Percentiles rank a stretch among this genome's conserved stretches.
Conservation (phyloP, 2,329 filamentous ascomycete species). For the Diaporthe ampelina region DNA sequence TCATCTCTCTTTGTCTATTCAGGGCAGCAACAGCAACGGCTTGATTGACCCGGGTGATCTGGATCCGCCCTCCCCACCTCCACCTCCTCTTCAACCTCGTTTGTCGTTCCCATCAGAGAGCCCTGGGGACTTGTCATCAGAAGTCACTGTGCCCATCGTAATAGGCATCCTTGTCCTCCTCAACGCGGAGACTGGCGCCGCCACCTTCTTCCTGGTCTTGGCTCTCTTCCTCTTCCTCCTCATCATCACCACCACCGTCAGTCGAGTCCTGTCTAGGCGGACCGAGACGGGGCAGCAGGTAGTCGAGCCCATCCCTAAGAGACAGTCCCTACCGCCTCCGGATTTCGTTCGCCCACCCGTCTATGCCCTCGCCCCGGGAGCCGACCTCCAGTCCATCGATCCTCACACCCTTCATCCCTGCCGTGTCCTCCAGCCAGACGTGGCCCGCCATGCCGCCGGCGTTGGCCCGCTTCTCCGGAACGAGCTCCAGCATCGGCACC, state of each 20-base stretch:
- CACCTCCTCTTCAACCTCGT: neutral
- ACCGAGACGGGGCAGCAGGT: constrained; percentile 10
- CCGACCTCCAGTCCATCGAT: constrained; percentile 82
- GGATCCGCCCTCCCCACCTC: neutral
- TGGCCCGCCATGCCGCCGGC: constrained; percentile 95
- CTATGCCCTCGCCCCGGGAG: constrained; percentile 89
- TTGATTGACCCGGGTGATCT: neutral
- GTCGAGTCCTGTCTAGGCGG: neutral
- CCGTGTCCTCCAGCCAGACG: constrained; percentile 84
- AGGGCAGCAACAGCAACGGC: constrained; percentile 3
- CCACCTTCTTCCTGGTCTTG: neutral
- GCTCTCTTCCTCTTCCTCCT: neutral
- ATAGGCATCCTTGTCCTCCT: neutral
- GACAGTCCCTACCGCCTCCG: constrained; percentile 76
- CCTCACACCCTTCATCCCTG: constrained; percentile 86
- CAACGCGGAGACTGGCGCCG: neutral
- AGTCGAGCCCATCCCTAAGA: constrained; percentile 20
- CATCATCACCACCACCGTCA: neutral
- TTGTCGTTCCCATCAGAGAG: neutral
- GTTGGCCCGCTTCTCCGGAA: constrained; percentile 91
- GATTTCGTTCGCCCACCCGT: constrained; percentile 91
- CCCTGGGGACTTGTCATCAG: neutral
- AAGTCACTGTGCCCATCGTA: neutral
- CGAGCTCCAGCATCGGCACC: constrained; percentile 89
- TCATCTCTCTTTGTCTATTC: constrained; percentile 25